Evolutionary conservation across 108 stramenopile species (phyloP).

Genomic region (Cylindrotheca fusiformis): DNA sequence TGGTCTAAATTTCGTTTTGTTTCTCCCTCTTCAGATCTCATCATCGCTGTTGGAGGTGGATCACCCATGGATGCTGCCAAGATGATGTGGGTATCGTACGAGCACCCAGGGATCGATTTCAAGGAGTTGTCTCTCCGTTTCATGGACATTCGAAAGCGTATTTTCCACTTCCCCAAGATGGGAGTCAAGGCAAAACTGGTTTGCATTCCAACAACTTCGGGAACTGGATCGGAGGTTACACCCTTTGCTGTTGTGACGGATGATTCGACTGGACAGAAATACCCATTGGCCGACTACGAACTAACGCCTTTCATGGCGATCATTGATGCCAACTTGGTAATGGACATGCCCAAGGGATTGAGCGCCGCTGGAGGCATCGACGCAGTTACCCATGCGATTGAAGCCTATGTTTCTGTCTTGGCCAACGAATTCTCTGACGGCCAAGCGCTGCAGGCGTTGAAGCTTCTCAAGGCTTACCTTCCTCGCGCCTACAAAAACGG

Average conservation of each 20-base stretch:
- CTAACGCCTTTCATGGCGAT: conserved; percentile 40
- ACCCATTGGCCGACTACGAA: conserved; percentile 28
- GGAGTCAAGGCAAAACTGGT: conserved; percentile 35
- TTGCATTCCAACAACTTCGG: conserved; percentile 42
- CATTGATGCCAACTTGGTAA: conserved; percentile 25
- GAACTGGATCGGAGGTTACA: conserved; percentile 41
- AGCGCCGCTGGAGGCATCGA: conserved; percentile 33
- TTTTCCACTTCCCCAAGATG: conserved; percentile 31
- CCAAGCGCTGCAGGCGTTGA: conserved; percentile 34
- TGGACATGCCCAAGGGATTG: conserved; percentile 26
- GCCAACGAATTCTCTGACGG: conserved; percentile 35
- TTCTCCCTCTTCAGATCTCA: conserved; percentile 21
- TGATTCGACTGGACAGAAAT: conserved; percentile 24
- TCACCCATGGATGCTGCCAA: conserved; percentile 68
- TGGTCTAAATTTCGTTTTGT: too few species aligned
- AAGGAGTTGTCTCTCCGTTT: conserved; percentile 28
- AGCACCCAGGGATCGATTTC: conserved; percentile 32
- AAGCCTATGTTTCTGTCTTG: conserved; percentile 38
- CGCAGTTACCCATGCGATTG: conserved; percentile 32
- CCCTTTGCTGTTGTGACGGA: conserved; percentile 43
- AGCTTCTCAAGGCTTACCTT: conserved; percentile 31
- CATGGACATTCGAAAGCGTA: conserved; percentile 41
- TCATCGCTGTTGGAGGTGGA: conserved; percentile 68
- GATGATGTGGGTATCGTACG: conserved; percentile 31
- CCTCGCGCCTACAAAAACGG: conserved; percentile 27